A percentile compares a stretch with the other conserved stretches of the same genome.
phyloP scores from a whole-genome alignment of 73 alveolate genomes.

The Loxodes magnus region DNA sequence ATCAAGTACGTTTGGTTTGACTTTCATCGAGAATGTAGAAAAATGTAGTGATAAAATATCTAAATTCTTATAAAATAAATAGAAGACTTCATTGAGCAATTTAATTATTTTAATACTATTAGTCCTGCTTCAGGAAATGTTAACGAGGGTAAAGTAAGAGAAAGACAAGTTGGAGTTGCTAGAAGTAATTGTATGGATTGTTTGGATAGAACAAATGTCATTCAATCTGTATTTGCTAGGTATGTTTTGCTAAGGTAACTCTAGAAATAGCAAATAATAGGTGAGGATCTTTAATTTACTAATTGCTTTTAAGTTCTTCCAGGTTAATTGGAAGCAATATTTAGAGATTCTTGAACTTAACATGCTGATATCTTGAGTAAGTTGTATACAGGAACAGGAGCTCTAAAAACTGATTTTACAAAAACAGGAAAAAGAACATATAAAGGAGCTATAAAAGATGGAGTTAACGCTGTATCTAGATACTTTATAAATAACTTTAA shows the following conservation, averaged over 20 bases:
- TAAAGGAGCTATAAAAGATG: constrained; percentile 81
- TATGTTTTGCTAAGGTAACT: constrained; percentile 49
- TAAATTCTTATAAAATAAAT: constrained; percentile 53
- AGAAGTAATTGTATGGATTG: constrained; percentile 98
- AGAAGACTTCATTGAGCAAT: constrained; percentile 33
- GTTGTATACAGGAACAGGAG: constrained; percentile 96
- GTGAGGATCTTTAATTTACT: constrained; percentile 8
- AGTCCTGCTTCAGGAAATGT: no score
- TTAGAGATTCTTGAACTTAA: constrained; percentile 90
- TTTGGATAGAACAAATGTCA: constrained; percentile 95
- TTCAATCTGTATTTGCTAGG: constrained; percentile 82
- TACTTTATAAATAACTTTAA: constrained; percentile 82
- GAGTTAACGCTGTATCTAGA: constrained; percentile 68
- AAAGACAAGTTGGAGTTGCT: constrained; percentile 61
- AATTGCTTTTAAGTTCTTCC: constrained; percentile 73
- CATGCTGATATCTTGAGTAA: constrained; percentile 81
- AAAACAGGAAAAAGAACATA: constrained; percentile 92
- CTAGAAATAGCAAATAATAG: constrained; percentile 31
- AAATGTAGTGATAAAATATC: constrained; percentile 86
- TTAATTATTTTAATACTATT: no score
- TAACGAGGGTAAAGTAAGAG: constrained; percentile 6
- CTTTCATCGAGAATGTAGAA: constrained; percentile 92
- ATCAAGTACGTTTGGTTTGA: constrained; percentile 91
- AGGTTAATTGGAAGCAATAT: constrained; percentile 61
- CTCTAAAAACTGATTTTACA: constrained; percentile 94